These are phyloP conservation scores for Boletus chippewaensis DNA, from an alignment of 1,284 basidiomycete genomes.

Conservation along the genomic window DNA sequence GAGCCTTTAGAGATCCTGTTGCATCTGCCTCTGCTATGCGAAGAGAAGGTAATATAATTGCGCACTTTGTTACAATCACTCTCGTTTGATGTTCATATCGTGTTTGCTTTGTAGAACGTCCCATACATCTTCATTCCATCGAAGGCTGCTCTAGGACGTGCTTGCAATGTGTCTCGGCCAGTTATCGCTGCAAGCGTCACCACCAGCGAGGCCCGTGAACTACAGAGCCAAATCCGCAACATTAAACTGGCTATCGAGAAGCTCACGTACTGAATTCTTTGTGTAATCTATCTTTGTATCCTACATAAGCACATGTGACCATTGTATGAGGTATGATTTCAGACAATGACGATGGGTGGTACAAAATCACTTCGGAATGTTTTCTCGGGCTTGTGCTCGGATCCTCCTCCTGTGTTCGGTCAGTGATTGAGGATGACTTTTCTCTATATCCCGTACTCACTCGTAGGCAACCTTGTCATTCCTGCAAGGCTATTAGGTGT, in stretches of 20 bases:
- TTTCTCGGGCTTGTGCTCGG: constrained; percentile 77
- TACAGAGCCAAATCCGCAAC: constrained; percentile 85
- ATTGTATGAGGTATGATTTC: constrained; percentile 6
- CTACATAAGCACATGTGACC: constrained; percentile 15
- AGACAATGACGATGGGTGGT: not conserved
- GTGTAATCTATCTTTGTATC: constrained; percentile 5
- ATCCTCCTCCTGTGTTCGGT: constrained; percentile 55
- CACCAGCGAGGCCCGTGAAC: constrained; percentile 91
- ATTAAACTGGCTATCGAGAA: constrained; percentile 89
- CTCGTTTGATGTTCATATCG: not conserved
- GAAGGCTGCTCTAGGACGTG: constrained; percentile 92
- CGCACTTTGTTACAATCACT: not conserved
- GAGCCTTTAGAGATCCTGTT: constrained; percentile 98
- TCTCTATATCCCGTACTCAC: constrained; percentile 41
- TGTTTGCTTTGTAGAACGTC: constrained; percentile 63
- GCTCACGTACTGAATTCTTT: constrained; percentile 31
- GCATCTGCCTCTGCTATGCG: constrained; percentile 94
- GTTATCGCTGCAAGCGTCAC: constrained; percentile 96
- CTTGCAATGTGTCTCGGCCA: constrained; percentile 92
- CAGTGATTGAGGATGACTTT: constrained; percentile 4
- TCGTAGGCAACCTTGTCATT: constrained; percentile 88
- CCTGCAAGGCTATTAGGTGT: constrained; percentile 38
- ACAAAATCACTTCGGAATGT: constrained; percentile 63
- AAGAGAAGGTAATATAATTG: constrained; percentile 76
- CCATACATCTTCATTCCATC: constrained; percentile 94